phyloP scores from a whole-genome alignment of 1,284 basidiomycete genomes.

The Fomitiporia mediterranea region DNA sequence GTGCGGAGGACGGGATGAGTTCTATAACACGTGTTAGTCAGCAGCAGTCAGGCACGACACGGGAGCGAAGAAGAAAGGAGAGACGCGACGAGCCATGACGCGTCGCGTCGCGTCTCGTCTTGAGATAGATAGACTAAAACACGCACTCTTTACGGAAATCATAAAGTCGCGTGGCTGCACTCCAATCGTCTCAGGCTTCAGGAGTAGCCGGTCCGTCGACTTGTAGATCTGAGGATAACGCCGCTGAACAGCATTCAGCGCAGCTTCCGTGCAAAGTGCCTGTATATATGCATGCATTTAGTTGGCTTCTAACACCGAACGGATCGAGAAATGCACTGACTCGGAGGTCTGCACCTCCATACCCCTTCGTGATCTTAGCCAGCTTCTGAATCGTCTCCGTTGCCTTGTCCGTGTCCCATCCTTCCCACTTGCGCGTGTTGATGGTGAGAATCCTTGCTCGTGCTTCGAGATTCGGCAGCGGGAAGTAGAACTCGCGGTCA shows the following conservation, averaged over 20 bases:
- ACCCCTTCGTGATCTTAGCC: slow-evolving; percentile 93
- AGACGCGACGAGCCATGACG: slow-evolving; percentile 5
- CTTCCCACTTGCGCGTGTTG: slow-evolving; percentile 90
- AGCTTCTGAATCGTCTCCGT: slow-evolving; percentile 63
- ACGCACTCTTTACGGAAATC: slow-evolving; percentile 92
- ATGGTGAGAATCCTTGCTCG: slow-evolving; percentile 88
- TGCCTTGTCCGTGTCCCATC: slow-evolving; percentile 59
- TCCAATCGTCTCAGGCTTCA: slow-evolving; percentile 84
- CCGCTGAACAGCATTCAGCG: slow-evolving; percentile 93
- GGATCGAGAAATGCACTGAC: slow-evolving; percentile 44
- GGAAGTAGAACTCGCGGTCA: slow-evolving; percentile 98
- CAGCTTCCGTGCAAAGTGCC: slow-evolving; percentile 95
- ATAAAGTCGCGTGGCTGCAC: slow-evolving; percentile 94
- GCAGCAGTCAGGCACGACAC: neutral
- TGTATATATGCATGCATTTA: slow-evolving; percentile 31
- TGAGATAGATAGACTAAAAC: neutral
- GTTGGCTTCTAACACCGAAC: too few relatives aligned
- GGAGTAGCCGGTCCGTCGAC: slow-evolving; percentile 78
- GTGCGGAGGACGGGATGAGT: slow-evolving; percentile 90
- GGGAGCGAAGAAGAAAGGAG: slow-evolving; percentile 1
- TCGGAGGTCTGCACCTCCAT: slow-evolving; percentile 94
- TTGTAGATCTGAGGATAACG: slow-evolving; percentile 98
- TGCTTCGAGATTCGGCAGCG: slow-evolving; percentile 81
- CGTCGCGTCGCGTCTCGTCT: slow-evolving; percentile 5
- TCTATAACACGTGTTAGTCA: slow-evolving; percentile 41